Evolutionary conservation across 306 rosid genomes (phyloP), one percentile per base, ranked within the genome.

Genomic region (Corylus avellana): DNA sequence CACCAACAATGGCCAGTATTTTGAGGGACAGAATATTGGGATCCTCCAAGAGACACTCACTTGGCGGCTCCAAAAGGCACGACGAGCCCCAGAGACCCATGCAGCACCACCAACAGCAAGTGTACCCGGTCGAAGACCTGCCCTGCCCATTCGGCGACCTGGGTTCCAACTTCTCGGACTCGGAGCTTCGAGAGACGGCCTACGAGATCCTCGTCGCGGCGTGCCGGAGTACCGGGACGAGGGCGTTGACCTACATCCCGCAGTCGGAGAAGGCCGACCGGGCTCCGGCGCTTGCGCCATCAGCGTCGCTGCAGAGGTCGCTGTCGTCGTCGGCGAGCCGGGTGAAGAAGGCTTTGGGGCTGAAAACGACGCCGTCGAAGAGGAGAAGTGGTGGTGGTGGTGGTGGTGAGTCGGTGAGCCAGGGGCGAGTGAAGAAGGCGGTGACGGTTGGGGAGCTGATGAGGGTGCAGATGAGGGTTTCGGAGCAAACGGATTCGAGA

Each of bases 161-260:
- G 71, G 84, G 79, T 46, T 37, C 84, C 8, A 55, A 47, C 72
- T 70, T 92, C 0, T 44, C 92, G 2, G 90, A 89, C n/a, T 85
- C 94, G 84, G 98, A 95, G 75, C 92, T 92, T 83, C 92, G 97
- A n/a, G 90, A 92, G 73, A 90, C 96, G 5, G 94, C 97, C 0
- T 95, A 95, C 82, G 97, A 95, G 97, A 88, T 95, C 83, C 79
- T 95, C 1, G 85, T 95, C 70, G 92, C 82, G 1, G 97, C 97
- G 0, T 95, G 97, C 83, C 88, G 98, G 84, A 92, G 89, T 72
- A 78, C 97, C 39, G 97, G 97, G 8, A 82, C 91, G 32, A 92
- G 89, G 78, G 97, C 94, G 62, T 77, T 95, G 54, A 95, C 97
- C 0, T 95, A 90, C 85, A 90, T 89, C 13, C 84, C 98, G 3